Conservation (phyloP, 805 yeast genomes). For the Kluyveromyces aestuarii region DNA sequence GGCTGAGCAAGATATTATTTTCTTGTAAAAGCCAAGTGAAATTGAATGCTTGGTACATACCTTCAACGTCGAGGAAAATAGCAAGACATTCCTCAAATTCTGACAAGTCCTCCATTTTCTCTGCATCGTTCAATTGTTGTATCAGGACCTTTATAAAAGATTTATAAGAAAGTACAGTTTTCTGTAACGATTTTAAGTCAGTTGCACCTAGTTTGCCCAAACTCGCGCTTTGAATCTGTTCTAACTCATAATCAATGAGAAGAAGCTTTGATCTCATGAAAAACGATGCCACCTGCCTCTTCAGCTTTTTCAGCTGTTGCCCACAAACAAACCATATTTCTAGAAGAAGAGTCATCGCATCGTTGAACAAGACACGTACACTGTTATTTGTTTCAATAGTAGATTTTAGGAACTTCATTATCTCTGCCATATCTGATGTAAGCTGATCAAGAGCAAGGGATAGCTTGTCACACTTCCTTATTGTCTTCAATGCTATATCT, state of each 20-base stretch:
- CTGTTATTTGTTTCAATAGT: slow-evolving; percentile 26
- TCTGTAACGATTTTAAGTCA: slow-evolving; percentile 25
- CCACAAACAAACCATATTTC: slow-evolving; percentile 21
- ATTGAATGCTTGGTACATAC: slow-evolving; percentile 56
- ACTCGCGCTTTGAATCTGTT: slow-evolving; percentile 26
- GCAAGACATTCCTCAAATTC: slow-evolving; percentile 59
- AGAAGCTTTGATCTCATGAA: slow-evolving; percentile 60
- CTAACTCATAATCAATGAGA: slow-evolving; percentile 55
- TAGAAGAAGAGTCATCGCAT: slow-evolving; percentile 31
- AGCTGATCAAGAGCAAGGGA: slow-evolving; percentile 13
- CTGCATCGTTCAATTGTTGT: slow-evolving; percentile 47
- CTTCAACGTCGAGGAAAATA: slow-evolving; percentile 60
- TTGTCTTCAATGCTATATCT: slow-evolving; percentile 45
- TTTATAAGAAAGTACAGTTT: slow-evolving; percentile 43
- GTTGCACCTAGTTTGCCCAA: slow-evolving; percentile 5
- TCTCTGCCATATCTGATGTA: slow-evolving; percentile 7
- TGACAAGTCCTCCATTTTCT: slow-evolving; percentile 43
- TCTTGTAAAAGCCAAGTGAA: slow-evolving; percentile 28
- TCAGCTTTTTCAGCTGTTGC: slow-evolving; percentile 9
- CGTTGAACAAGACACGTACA: slow-evolving; percentile 32
- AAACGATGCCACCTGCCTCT: slow-evolving; percentile 43
- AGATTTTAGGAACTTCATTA: slow-evolving; percentile 20
- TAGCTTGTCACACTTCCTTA: slow-evolving; percentile 37
- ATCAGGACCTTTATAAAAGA: slow-evolving; percentile 49
- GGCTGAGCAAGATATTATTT: slow-evolving; percentile 10